These are phyloP conservation scores for Zizania palustris DNA, from an alignment of 202 grass and related monocot genomes.

Conservation along the genomic window DNA sequence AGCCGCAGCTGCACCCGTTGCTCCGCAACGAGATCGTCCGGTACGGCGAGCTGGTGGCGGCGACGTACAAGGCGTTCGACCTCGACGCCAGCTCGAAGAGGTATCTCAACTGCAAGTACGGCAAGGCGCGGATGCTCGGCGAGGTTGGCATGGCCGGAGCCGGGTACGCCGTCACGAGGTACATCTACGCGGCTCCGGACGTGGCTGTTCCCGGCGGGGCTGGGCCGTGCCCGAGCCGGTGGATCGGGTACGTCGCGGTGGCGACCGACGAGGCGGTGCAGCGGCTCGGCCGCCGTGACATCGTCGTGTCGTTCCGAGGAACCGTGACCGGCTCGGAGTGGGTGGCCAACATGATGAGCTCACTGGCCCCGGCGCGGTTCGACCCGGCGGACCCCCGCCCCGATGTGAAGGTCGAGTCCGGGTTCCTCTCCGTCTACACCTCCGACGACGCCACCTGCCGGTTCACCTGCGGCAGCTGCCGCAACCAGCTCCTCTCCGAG, in stretches of 20 bases:
- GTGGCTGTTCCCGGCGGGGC: conserved; percentile 33
- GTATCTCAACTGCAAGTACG: conserved; percentile 83
- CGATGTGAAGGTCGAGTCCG: conserved; percentile 61
- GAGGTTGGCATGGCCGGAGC: conserved; percentile 61
- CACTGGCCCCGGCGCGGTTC: conserved; percentile 57
- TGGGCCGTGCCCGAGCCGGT: conserved; percentile 48
- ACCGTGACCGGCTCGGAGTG: conserved; percentile 60
- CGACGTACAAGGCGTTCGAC: conserved; percentile 84
- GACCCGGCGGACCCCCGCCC: conserved; percentile 56
- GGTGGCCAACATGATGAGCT: conserved; percentile 80
- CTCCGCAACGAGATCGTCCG: conserved; percentile 76
- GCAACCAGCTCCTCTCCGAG: conserved; percentile 66
- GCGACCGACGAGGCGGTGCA: conserved; percentile 32
- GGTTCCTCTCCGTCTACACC: conserved; percentile 62
- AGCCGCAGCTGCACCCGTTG: conserved; percentile 55
- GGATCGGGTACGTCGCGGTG: conserved; percentile 72
- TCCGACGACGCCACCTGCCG: conserved; percentile 49
- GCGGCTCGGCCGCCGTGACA: conserved; percentile 54
- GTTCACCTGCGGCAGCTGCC: conserved; percentile 59
- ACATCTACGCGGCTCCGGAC: conserved; percentile 69
- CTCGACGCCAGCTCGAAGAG: conserved; percentile 59
- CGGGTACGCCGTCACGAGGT: conserved; percentile 66
- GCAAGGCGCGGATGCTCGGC: conserved; percentile 60
- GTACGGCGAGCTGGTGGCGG: conserved; percentile 69
- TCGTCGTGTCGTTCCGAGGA: conserved; percentile 62